phyloP scores from a whole-genome alignment of 2,329 filamentous ascomycete genomes.

The Trichoderma afroharzianum region DNA sequence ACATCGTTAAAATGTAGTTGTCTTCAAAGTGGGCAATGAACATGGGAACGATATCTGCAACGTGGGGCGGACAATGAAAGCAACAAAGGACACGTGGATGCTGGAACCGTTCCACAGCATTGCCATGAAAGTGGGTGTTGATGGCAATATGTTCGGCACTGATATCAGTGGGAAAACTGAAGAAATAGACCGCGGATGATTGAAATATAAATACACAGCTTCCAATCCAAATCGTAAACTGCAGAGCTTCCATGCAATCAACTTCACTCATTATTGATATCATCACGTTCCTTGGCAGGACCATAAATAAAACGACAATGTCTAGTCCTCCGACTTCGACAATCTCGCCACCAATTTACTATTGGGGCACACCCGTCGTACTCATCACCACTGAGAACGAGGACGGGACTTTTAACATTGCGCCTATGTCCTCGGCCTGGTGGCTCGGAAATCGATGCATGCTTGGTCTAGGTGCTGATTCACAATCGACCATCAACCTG shows the following conservation, averaged over 20 bases:
- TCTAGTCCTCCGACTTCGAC: neutral
- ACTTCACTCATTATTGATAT: too few species aligned
- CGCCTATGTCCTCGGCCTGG: neutral
- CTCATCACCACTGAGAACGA: neutral
- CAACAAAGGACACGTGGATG: too few species aligned
- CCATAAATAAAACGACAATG: neutral
- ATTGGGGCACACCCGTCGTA: neutral
- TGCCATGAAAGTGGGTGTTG: neutral
- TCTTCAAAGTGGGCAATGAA: too few species aligned
- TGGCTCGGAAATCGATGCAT: neutral
- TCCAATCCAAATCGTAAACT: too few species aligned
- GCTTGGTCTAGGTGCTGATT: neutral
- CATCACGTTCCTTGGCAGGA: neutral
- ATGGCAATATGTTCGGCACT: too few species aligned
- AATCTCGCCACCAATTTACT: neutral
- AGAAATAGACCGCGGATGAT: neutral
- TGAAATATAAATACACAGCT: neutral
- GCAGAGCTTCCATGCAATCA: too few species aligned
- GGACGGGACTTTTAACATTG: neutral
- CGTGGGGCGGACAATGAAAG: too few species aligned
- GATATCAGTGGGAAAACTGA: too few species aligned
- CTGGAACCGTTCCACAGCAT: too few species aligned
- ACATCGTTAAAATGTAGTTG: too few species aligned
- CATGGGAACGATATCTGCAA: too few species aligned
- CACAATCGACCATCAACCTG: neutral